These are phyloP conservation scores for Fusarium sp. DNA, from an alignment of 2,329 filamentous ascomycete species.

Conservation along the genomic window DNA sequence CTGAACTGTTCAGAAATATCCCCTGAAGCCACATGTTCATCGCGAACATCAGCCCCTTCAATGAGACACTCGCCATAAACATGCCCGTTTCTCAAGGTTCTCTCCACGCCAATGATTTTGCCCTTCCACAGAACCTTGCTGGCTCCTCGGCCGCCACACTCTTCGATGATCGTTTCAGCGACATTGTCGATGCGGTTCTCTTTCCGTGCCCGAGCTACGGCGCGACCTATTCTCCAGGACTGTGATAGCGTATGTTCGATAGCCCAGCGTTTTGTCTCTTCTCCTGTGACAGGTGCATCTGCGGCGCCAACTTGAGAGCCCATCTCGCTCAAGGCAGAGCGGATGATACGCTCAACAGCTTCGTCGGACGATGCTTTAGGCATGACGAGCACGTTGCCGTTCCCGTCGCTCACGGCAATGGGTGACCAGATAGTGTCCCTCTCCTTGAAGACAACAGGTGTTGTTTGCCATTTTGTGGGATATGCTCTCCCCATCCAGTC, in stretches of 20 bases:
- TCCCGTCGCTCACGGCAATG: conserved; percentile 60
- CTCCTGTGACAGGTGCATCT: conserved; percentile 58
- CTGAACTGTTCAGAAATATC: conserved; percentile 42
- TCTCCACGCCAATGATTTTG: conserved; percentile 70
- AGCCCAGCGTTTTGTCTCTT: conserved; percentile 60
- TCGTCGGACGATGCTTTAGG: conserved; percentile 56
- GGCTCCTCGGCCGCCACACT: conserved; percentile 62
- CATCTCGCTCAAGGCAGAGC: conserved; percentile 64
- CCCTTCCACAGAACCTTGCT: conserved; percentile 70
- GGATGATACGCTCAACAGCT: conserved; percentile 59
- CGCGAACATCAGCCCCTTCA: conserved; percentile 55
- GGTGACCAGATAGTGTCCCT: conserved; percentile 56
- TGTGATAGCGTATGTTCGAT: conserved; percentile 63
- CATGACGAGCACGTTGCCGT: conserved; percentile 61
- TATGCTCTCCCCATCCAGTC: conserved; percentile 68
- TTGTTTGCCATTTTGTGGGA: conserved; percentile 65
- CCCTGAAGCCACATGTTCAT: conserved; percentile 34
- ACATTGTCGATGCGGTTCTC: conserved; percentile 62
- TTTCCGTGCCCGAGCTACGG: conserved; percentile 61
- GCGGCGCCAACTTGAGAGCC: conserved; percentile 61
- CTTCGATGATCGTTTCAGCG: conserved; percentile 66
- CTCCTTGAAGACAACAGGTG: conserved; percentile 62
- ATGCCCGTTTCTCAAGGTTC: conserved; percentile 64
- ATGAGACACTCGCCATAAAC: conserved; percentile 68
- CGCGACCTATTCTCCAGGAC: conserved; percentile 68